Base-by-base conservation (phyloP, 768 basidiomycete species). In the Brasilioporus rufonigricans region DNA sequence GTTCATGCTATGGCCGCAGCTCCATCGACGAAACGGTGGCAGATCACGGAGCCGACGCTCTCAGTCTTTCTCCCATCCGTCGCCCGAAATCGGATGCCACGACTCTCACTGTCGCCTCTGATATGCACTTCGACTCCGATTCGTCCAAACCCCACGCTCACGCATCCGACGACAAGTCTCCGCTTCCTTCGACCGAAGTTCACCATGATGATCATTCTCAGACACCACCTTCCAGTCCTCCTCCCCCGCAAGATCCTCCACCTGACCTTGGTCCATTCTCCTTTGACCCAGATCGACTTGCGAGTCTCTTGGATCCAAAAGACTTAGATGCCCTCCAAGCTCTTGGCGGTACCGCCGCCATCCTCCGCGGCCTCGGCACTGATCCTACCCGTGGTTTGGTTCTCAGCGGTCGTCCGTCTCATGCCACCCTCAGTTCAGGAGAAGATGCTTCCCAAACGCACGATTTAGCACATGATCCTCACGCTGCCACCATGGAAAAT, bases 231-330 rank as follows among this genome's bases (percentile, higher is more conserved):
- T 10, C 48, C 18, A 41, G 48, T 48, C 16, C 71, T 9, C 71
- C 27, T 55, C 63, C 44, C 4, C 10, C 7, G 8, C 75, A 78
- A 57, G 79, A 81, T 57, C 66, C 71, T 18, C 62, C 57, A 5
- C 73, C 75, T 36, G 80, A 94, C 66, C 82, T 86, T 1, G 70
- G 80, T 1, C 91, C 92, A 0, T 97, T 96, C 70, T 67, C 65
- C 12, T 85, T 86, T 64, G 85, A 84, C 52, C 91, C 95, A 0
- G 81, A 78, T 56, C 75, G 79, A 47, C 84, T 98, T 16, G 95
- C 95, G 1, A 82, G 84, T 56, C 80, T 97, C 50, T 84, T 98
- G 35, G 95, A 98, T 67, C 93, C 94, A 10, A 98, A 97, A 73
- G 86, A 77, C 58, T 59, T 94, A 12, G 79, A 86, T 3, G 67